These are phyloP conservation scores for Tetrahymena elliotti DNA, from an alignment of 73 alveolate species.

Conservation along the genomic window DNA sequence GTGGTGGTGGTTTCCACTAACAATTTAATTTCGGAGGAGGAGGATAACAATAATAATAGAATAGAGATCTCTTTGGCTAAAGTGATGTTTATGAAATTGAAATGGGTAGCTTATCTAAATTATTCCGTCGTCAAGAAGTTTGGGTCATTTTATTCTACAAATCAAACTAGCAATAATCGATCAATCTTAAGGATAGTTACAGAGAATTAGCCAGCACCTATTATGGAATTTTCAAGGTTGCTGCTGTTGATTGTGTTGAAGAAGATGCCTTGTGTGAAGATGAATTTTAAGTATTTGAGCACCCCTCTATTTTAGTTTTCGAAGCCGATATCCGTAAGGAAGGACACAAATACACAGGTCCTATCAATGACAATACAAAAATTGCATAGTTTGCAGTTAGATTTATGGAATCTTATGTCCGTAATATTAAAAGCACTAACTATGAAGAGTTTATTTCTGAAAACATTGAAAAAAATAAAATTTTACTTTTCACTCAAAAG, in stretches of 20 bases:
- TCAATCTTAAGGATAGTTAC: slow-evolving; percentile 63
- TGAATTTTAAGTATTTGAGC: slow-evolving; percentile 63
- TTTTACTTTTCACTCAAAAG: slow-evolving; percentile 83
- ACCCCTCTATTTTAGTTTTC: slow-evolving; percentile 76
- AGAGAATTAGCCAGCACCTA: slow-evolving; percentile 77
- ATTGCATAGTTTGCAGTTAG: slow-evolving; percentile 77
- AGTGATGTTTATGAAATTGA: slow-evolving; percentile 83
- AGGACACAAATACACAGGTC: slow-evolving; percentile 68
- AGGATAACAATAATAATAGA: slow-evolving; percentile 57
- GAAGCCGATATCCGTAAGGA: slow-evolving; percentile 79
- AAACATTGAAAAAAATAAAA: slow-evolving; percentile 69
- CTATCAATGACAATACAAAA: slow-evolving; percentile 52
- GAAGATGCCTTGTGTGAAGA: slow-evolving; percentile 98
- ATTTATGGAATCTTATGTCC: slow-evolving; percentile 86
- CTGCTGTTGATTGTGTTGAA: slow-evolving; percentile 93
- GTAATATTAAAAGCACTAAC: slow-evolving; percentile 78
- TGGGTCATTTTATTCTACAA: slow-evolving; percentile 92
- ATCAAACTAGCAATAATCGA: slow-evolving; percentile 55
- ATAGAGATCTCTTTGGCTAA: slow-evolving; percentile 67
- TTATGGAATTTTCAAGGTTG: slow-evolving; percentile 90
- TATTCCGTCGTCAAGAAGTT: slow-evolving; percentile 82
- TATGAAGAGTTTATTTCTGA: slow-evolving; percentile 73
- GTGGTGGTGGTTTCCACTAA: slow-evolving; percentile 47
- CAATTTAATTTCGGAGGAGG: slow-evolving; percentile 43
- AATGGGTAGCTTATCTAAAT: slow-evolving; percentile 67